Conservation (phyloP, 352 stramenopile species). For the Pythium aphanidermatum region DNA sequence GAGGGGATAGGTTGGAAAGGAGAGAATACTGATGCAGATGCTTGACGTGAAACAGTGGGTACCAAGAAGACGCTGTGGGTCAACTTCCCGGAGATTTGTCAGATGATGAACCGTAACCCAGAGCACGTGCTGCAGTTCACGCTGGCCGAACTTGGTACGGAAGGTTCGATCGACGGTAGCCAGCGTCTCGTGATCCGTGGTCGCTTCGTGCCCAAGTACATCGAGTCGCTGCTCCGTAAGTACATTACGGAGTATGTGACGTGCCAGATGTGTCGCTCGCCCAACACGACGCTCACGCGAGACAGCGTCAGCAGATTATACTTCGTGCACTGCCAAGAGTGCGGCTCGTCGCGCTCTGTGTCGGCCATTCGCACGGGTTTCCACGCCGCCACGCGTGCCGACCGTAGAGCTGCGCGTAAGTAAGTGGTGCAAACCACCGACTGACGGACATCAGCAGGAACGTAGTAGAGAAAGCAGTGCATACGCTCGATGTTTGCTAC, state of each 20-base stretch:
- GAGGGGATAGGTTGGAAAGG: conserved; percentile 7
- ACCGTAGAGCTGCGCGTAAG: conserved; percentile 82
- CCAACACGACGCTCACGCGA: conserved; percentile 97
- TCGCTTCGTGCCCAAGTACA: conserved; percentile 98
- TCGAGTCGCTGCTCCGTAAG: conserved; percentile 98
- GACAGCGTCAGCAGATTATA: conserved; percentile 96
- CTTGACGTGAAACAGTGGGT: conserved; percentile 57
- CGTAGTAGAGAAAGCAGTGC: too few relatives aligned
- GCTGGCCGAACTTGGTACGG: conserved; percentile 98
- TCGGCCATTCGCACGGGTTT: conserved; percentile 97
- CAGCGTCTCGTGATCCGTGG: conserved; percentile 98
- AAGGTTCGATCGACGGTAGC: conserved; percentile 98
- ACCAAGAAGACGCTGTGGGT: conserved; percentile 99
- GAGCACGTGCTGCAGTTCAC: conserved; percentile 99
- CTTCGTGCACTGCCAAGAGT: conserved; percentile 98
- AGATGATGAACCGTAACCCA: conserved; percentile 97
- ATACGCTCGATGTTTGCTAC: too few relatives aligned
- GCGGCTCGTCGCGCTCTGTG: conserved; percentile 94
- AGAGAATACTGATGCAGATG: conserved; percentile 48
- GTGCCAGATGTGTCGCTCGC: conserved; percentile 98
- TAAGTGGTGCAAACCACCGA: conserved; percentile 20
- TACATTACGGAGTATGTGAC: conserved; percentile 99
- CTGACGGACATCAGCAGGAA: not conserved
- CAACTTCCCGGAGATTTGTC: conserved; percentile 99
- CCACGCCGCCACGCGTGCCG: conserved; percentile 90